Evolutionary conservation across 2,329 filamentous ascomycete species (phyloP).

Genomic region (Orbilia brochopaga): DNA sequence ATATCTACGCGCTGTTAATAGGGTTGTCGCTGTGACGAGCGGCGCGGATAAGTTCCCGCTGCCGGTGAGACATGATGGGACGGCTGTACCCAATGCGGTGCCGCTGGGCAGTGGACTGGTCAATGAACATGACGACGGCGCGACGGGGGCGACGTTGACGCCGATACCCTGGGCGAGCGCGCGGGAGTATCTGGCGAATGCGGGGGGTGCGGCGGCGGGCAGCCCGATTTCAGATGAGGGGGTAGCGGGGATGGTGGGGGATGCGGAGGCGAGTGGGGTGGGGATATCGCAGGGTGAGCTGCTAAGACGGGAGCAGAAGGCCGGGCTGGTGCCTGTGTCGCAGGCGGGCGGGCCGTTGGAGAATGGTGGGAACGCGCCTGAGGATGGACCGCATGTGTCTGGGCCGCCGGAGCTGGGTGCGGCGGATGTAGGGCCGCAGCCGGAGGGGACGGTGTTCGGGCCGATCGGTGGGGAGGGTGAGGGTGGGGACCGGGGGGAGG

Average conservation of each 20-base stretch:
- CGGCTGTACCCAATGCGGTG: slow-evolving; percentile 63
- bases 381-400: slow-evolving; percentile 71
- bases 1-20: slow-evolving; percentile 88
- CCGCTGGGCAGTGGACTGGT: slow-evolving; percentile 61
- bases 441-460: slow-evolving; percentile 54
- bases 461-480: slow-evolving; percentile 7
- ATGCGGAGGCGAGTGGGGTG: slow-evolving; percentile 55
- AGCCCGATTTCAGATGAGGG: slow-evolving; percentile 21
- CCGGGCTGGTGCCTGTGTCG: slow-evolving; percentile 74
- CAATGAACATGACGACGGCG: slow-evolving; percentile 79
- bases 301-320: slow-evolving; percentile 82
- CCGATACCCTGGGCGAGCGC: slow-evolving; percentile 79
- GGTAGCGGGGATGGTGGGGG: slow-evolving; percentile 28
- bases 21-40: slow-evolving; percentile 88
- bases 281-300: slow-evolving; percentile 83
- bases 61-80: slow-evolving; percentile 68
- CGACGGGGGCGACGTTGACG: slow-evolving; percentile 86
- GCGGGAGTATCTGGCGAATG: slow-evolving; percentile 54
- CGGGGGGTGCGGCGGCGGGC: slow-evolving; percentile 30
- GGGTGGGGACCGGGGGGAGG: slow-evolving; percentile 22
- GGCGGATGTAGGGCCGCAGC: slow-evolving; percentile 82
- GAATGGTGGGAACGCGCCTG: slow-evolving; percentile 56
- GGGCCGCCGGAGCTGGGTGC: slow-evolving; percentile 85
- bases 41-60: slow-evolving; percentile 81
- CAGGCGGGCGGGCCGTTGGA: slow-evolving; percentile 57